phyloP scores from a whole-genome alignment of 345 rosid species.

The Triadica sebifera region DNA sequence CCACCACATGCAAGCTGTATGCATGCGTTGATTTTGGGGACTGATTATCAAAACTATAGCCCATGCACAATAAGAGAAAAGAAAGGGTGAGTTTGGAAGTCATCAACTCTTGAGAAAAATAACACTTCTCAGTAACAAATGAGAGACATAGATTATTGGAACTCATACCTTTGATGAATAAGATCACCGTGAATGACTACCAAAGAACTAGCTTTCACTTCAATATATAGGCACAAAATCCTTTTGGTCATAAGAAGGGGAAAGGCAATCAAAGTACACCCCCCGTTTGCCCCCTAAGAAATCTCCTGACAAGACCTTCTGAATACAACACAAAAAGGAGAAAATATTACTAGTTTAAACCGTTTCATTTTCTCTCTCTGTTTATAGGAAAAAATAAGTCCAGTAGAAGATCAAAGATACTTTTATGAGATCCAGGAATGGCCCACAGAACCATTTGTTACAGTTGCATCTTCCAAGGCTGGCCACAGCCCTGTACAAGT shows the following conservation, averaged over 20 bases:
- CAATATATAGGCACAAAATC: constrained; percentile 74
- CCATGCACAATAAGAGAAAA: constrained; percentile 13
- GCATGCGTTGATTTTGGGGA: constrained; percentile 86
- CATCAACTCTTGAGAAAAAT: constrained; percentile 3
- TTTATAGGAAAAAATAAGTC: neutral
- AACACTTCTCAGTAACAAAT: neutral
- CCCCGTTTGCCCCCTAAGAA: constrained; percentile 72
- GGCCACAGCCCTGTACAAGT: constrained; percentile 95
- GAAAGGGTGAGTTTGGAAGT: neutral
- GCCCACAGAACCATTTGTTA: constrained; percentile 90
- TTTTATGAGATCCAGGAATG: constrained; percentile 91
- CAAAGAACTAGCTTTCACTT: constrained; percentile 90
- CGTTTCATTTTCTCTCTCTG: neutral
- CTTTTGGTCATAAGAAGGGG: constrained; percentile 72
- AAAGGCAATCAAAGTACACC: constrained; percentile 68
- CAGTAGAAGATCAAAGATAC: constrained; percentile 29
- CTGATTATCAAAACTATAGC: constrained; percentile 70
- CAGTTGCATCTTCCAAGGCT: constrained; percentile 91
- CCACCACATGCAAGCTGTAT: constrained; percentile 88
- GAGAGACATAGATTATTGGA: constrained; percentile 11
- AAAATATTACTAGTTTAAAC: neutral
- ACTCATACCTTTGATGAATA: constrained; percentile 77
- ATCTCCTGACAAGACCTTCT: constrained; percentile 92
- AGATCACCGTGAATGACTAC: constrained; percentile 88
- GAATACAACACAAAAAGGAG: constrained; percentile 20